Conservation (phyloP, 2,329 filamentous ascomycete genomes). For the Emmonsiellopsis sp. region DNA sequence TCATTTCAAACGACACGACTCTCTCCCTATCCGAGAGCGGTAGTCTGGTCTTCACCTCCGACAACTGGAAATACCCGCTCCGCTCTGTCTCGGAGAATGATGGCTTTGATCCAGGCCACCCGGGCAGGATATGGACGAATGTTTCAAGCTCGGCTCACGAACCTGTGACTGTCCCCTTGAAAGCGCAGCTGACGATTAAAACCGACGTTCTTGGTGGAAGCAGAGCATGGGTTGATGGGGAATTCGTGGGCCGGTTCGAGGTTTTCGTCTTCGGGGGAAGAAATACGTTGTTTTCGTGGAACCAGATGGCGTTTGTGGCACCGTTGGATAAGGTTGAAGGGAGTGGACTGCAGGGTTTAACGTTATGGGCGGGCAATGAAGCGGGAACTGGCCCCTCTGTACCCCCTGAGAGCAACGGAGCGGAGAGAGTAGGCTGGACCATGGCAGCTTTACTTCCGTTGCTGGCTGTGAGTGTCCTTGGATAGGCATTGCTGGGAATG, state of each 20-base stretch:
- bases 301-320: slow-evolving; percentile 48
- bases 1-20: slow-evolving; percentile 35
- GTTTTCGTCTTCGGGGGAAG: slow-evolving; percentile 46
- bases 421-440: no score
- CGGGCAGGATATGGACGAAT: slow-evolving; percentile 46
- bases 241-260: slow-evolving; percentile 43
- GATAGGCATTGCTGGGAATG: no score
- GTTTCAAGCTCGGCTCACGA: slow-evolving; percentile 37
- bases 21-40: slow-evolving; percentile 29
- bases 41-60: slow-evolving; percentile 34
- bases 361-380: neutral
- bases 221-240: slow-evolving; percentile 39
- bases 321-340: slow-evolving; percentile 32
- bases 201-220: slow-evolving; percentile 39
- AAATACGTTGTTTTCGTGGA: slow-evolving; percentile 45
- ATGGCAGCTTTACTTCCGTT: no score
- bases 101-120: slow-evolving; percentile 38
- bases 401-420: neutral
- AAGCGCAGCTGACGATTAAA: slow-evolving; percentile 31
- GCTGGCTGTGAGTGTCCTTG: no score
- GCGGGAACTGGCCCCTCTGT: neutral
- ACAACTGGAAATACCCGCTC: slow-evolving; percentile 41
- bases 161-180: slow-evolving; percentile 25
- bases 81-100: slow-evolving; percentile 35
- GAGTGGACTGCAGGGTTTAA: slow-evolving; percentile 2